Evolutionary conservation across 306 rosid species (phyloP).

Genomic region (Quercus berberidifolia): DNA sequence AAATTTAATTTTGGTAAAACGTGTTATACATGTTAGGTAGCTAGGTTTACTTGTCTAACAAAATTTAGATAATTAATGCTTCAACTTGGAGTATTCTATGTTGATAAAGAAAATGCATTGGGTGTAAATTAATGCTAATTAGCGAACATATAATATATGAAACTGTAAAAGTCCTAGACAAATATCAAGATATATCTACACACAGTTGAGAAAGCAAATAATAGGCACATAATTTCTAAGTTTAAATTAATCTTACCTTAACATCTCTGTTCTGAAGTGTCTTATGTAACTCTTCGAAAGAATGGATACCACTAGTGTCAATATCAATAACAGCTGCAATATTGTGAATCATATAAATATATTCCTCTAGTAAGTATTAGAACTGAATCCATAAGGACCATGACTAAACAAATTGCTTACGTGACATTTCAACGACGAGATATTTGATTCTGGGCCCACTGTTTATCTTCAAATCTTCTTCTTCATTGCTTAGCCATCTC

Average conservation of each 20-base stretch:
- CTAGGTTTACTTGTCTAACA: too few species aligned
- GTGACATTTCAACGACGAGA: constrained; percentile 71
- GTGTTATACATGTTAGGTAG: too few species aligned
- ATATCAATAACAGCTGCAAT: constrained; percentile 76
- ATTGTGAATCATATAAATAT: not conserved
- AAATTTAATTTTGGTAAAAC: too few species aligned
- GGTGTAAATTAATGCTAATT: not conserved
- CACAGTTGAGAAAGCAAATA: not conserved
- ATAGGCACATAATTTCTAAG: not conserved
- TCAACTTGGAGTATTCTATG: too few species aligned
- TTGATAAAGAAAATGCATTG: not conserved
- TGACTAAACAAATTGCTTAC: constrained; percentile 33
- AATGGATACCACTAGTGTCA: constrained; percentile 78
- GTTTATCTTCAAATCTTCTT: constrained; percentile 18
- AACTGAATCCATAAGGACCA: not conserved
- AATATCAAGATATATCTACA: too few species aligned
- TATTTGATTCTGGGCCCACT: constrained; percentile 30
- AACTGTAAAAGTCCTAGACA: too few species aligned
- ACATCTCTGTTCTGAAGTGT: constrained; percentile 52
- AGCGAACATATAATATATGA: too few species aligned
- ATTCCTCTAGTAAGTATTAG: not conserved
- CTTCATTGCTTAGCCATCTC: constrained; percentile 73
- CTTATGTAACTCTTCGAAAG: constrained; percentile 51
- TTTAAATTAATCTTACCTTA: constrained; percentile 29
- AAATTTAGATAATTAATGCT: too few species aligned